Percentiles rank a stretch among this genome's conserved stretches.
These are phyloP conservation scores for Exobasidium rhododendri DNA, from an alignment of 1,284 basidiomycete species.

Conservation along the genomic window DNA sequence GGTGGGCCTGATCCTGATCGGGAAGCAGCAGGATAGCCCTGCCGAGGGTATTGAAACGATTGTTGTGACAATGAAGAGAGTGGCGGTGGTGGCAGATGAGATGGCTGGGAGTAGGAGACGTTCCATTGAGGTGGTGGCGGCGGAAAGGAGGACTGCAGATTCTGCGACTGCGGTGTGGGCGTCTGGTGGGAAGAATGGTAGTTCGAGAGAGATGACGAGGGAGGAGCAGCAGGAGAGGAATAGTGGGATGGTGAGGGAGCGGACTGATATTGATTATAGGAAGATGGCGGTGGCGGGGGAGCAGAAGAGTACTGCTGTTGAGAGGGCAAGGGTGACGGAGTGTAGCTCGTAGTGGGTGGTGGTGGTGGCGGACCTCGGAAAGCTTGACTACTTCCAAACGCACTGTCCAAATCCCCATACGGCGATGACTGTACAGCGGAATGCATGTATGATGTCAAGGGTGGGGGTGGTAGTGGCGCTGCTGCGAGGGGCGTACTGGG, in stretches of 20 bases:
- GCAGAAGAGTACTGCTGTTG: neutral
- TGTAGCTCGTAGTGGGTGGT: conserved; percentile 6
- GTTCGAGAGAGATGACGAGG: neutral
- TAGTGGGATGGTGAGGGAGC: neutral
- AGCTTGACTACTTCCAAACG: conserved; percentile 5
- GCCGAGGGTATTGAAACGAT: neutral
- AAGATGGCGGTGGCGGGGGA: neutral
- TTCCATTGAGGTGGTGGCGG: conserved; percentile 10
- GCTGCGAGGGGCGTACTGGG: neutral
- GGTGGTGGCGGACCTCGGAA: neutral
- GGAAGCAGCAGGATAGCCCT: neutral
- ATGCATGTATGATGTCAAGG: neutral
- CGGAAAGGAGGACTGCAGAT: neutral
- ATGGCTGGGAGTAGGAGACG: neutral
- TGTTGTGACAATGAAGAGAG: neutral
- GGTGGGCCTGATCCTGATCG: neutral
- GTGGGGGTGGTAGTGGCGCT: conserved; percentile 1
- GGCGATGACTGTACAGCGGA: neutral
- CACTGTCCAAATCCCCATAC: conserved; percentile 4
- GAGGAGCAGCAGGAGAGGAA: neutral
- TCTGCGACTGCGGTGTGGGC: neutral
- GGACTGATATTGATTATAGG: neutral
- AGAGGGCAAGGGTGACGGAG: neutral
- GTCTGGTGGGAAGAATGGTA: neutral
- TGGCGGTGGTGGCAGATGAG: neutral